Evolutionary conservation across 2,329 filamentous ascomycete genomes (phyloP), one percentile per base, ranked within the genome.

Genomic region (Cercospora brassicicola): DNA sequence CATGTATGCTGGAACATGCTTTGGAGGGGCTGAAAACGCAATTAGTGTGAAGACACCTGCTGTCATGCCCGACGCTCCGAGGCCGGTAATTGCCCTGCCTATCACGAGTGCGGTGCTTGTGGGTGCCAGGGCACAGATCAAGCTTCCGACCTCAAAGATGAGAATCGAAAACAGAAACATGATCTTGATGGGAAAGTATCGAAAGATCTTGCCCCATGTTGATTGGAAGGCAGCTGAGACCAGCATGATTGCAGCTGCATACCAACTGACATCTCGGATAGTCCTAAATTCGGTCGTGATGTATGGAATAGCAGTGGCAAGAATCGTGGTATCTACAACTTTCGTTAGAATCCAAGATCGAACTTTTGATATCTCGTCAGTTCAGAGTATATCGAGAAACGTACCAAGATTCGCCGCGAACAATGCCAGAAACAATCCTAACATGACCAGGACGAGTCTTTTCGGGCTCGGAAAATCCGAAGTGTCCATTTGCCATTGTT

Each of bases 41-140:
- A 89, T 82, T 2, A 87, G 87, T 57, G 90, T 85, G 48, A 91
- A 79, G 0, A 88, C 88, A 73, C 86, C 87, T 73, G 86, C 84
- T 48, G 89, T 76, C 10, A 85, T 83, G 28, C 87, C 88, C 62
- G 88, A 87, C 36, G 85, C 86, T 9, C 86, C 88, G 45, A 85
- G 80, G 68, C 88, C 88, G 74, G 90, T 87, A 39, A 89, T 80
- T 0, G 85, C 84, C 73, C 88, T 80, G 23, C 85, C 87, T 3
- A 82, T 82, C 64, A 90, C 82, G 86, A 45, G 39, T n/a, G 39
- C 39, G 18, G 39, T 45, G 39, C 39, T 45, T 18, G 39, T 45
- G 13, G 39, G 63, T 82, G 81, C 11, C 85, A 81, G 26, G 87
- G 72, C 2, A 82, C 63, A 89, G n/a, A 84, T 74, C 10, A 80